Conservation (phyloP, 2,329 filamentous ascomycete genomes). For the Aspergillus fumigatiaffinis region DNA sequence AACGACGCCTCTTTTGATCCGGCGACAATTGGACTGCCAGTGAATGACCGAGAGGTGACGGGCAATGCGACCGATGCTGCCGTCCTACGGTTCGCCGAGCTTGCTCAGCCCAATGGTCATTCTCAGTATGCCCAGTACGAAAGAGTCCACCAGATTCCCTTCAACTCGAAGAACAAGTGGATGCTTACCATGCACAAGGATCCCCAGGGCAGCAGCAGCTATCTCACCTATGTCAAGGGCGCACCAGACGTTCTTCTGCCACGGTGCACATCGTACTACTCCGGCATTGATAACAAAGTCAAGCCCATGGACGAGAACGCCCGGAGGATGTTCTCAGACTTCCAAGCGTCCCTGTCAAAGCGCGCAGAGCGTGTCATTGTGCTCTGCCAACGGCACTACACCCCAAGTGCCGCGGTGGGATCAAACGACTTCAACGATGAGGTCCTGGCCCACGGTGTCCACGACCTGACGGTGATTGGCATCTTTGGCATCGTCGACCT, state of each 20-base stretch:
- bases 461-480: constrained; percentile 48
- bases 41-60: constrained; percentile 62
- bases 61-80: constrained; percentile 76
- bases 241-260: constrained; percentile 70
- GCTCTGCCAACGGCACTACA: constrained; percentile 59
- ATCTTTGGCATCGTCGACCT: constrained; percentile 49
- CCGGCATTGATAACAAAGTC: constrained; percentile 54
- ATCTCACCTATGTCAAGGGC: constrained; percentile 61
- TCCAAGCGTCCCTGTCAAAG: constrained; percentile 66
- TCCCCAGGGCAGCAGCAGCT: constrained; percentile 29
- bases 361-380: constrained; percentile 68
- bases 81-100: constrained; percentile 67
- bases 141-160: constrained; percentile 65
- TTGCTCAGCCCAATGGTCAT: constrained; percentile 55
- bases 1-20: constrained; percentile 74
- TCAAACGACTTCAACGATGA: constrained; percentile 53
- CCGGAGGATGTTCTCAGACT: constrained; percentile 50
- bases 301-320: constrained; percentile 49
- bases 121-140: constrained; percentile 57
- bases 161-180: constrained; percentile 82
- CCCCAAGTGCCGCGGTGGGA: constrained; percentile 37
- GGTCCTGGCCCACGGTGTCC: constrained; percentile 37
- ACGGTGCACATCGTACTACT: constrained; percentile 57
- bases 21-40: constrained; percentile 55
- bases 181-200: constrained; percentile 59